Evolutionary conservation across 1,139 yeast genomes (phyloP), one percentile per base, ranked within the genome.

Genomic region (Geotrichum carabidarum): DNA sequence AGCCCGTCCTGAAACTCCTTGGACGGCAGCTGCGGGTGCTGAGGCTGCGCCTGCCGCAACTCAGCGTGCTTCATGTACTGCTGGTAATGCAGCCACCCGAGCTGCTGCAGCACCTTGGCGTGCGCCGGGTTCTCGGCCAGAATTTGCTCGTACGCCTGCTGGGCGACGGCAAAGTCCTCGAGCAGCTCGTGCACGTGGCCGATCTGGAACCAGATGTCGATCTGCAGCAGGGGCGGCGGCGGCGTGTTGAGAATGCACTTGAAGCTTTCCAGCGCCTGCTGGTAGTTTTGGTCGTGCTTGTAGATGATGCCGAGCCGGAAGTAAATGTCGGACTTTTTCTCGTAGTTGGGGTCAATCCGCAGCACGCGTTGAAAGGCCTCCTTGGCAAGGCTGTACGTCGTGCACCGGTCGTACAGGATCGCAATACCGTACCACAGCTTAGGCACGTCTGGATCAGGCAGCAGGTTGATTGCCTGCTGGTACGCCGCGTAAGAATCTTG

Each of bases 351-450:
- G 71, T 93, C 98, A 75, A 93, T 81, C 67, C 90, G 96, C 69
- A 93, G 76, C 12, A 93, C 99, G 63, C 96, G 82, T 41, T 93
- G 95, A 73, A 93, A 91, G 4, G 99, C 98, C 70, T 93, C 99
- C 70, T 93, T 98, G 4, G 99, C 99, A 65, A 91, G 93, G 70
- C 91, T 98, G 63, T 91, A 75, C 8, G 96, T 87, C 12, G 98
- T 98, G 70, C 93, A 93, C 53, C 99, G 78, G 69, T 93, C 99
- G 70, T 93, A 93, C 58, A 93, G 77, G 58, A 93, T 93, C 41
- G 98, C 99, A 63, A 93, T 93, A 0, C 99, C 99, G 70, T 93
- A 97, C 98, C 99, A 93, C 63, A 91, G 79, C 69, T 90, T 90
- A 53, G 99, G 98, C 50, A 91, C 97, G 64, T 90, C 89, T 50